Percentiles rank a stretch among this genome's conserved stretches.
These are phyloP conservation scores for Lactifluus pinguis DNA, from an alignment of 768 basidiomycete genomes.

Conservation along the genomic window DNA sequence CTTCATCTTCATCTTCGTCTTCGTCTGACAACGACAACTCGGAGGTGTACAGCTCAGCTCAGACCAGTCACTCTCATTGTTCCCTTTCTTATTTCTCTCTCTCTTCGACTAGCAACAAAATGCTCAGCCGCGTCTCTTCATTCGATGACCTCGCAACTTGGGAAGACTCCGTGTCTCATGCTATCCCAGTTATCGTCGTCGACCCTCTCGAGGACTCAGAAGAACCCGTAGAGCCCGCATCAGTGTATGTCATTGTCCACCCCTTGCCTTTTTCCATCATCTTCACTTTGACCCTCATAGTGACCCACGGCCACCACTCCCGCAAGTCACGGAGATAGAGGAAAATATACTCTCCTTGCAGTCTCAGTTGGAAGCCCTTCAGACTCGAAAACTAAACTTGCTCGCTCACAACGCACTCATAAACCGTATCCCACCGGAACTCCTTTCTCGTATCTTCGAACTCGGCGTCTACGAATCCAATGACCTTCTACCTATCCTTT, in stretches of 20 bases:
- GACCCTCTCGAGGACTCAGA: constrained; percentile 17
- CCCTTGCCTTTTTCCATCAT: background rate
- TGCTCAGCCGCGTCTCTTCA: constrained; percentile 19
- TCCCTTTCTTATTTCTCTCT: background rate
- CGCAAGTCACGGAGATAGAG: constrained; percentile 23
- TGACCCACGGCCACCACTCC: constrained; percentile 22
- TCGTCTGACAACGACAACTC: too few species aligned
- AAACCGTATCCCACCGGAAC: constrained; percentile 23
- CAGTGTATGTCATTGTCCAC: constrained; percentile 6
- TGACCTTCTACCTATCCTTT: constrained; percentile 20
- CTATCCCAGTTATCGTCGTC: constrained; percentile 14
- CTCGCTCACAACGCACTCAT: constrained; percentile 24
- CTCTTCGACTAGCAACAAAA: background rate
- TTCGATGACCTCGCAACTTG: constrained; percentile 22
- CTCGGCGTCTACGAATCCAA: constrained; percentile 23
- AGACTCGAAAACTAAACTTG: constrained; percentile 18
- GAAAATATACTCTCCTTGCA: constrained; percentile 22
- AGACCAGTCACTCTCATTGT: background rate
- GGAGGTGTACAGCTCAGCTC: background rate
- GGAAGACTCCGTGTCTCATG: constrained; percentile 17
- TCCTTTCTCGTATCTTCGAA: constrained; percentile 27
- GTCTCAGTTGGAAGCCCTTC: constrained; percentile 21
- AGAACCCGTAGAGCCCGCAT: constrained; percentile 12
- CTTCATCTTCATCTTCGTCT: background rate
- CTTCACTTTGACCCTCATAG: constrained; percentile 12